These are phyloP conservation scores for Didymella pomorum DNA, from an alignment of 2,329 filamentous ascomycete species.

Conservation along the genomic window DNA sequence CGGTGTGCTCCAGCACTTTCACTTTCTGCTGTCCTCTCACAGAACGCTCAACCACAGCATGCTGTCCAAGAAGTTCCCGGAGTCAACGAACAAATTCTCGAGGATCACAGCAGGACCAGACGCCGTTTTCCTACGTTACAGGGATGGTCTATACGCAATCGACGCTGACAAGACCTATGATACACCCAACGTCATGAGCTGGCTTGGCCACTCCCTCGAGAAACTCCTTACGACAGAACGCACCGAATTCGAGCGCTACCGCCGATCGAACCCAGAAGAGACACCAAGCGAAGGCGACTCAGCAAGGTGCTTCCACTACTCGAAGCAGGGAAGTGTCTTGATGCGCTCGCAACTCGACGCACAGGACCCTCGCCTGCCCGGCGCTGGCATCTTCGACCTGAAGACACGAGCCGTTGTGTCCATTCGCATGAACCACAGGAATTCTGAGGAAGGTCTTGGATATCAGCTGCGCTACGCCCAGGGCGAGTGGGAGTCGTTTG, in stretches of 20 bases:
- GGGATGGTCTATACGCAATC: slow-evolving; percentile 88
- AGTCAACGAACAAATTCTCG: slow-evolving; percentile 73
- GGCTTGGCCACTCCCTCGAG: slow-evolving; percentile 95
- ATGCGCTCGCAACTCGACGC: slow-evolving; percentile 97
- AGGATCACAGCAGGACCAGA: slow-evolving; percentile 72
- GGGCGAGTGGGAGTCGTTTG: slow-evolving; percentile 88
- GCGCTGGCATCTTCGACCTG: slow-evolving; percentile 92
- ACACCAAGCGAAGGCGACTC: slow-evolving; percentile 72
- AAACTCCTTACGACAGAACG: slow-evolving; percentile 87
- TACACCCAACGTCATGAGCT: slow-evolving; percentile 82
- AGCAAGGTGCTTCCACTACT: slow-evolving; percentile 76
- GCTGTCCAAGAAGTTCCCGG: slow-evolving; percentile 72
- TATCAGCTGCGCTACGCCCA: slow-evolving; percentile 83
- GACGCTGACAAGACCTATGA: slow-evolving; percentile 96
- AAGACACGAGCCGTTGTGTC: slow-evolving; percentile 93
- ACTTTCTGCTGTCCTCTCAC: slow-evolving; percentile 88
- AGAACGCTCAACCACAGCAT: slow-evolving; percentile 72
- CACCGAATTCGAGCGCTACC: slow-evolving; percentile 85
- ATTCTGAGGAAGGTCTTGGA: slow-evolving; percentile 77
- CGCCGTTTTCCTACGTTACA: slow-evolving; percentile 82
- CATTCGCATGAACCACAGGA: slow-evolving; percentile 83
- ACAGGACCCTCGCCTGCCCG: slow-evolving; percentile 82
- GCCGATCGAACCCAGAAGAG: slow-evolving; percentile 63
- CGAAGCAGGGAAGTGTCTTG: slow-evolving; percentile 83
- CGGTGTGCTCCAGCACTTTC: slow-evolving; percentile 84